Evolutionary conservation across 768 basidiomycete species (phyloP).

Genomic region (Lanmaoa pseudosensibilis): DNA sequence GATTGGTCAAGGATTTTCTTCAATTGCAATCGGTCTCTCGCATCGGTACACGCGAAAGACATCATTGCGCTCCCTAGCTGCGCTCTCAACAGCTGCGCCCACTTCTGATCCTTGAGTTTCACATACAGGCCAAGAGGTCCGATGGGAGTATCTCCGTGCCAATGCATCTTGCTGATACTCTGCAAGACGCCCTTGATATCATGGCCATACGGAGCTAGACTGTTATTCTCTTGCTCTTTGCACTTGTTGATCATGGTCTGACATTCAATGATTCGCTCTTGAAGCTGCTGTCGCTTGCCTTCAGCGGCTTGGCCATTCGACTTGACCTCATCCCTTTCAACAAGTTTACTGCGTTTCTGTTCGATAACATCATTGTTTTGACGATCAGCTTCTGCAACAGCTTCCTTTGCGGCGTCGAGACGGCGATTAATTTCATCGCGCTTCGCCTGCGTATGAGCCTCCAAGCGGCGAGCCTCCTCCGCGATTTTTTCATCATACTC

Average conservation of each 20-base stretch:
- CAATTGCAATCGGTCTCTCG: conserved; percentile 57
- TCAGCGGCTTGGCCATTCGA: conserved; percentile 41
- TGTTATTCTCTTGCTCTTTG: conserved; percentile 53
- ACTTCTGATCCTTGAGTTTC: conserved; percentile 66
- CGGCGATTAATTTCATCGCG: conserved; percentile 56
- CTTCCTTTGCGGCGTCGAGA: conserved; percentile 47
- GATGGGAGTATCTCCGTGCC: conserved; percentile 66
- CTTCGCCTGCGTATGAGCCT: conserved; percentile 57
- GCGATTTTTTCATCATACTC: conserved; percentile 48
- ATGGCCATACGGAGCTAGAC: conserved; percentile 59
- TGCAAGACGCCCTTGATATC: conserved; percentile 59
- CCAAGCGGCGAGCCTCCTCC: conserved; percentile 54
- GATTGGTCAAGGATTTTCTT: conserved; percentile 52
- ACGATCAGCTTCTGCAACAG: conserved; percentile 41
- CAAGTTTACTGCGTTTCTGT: conserved; percentile 35
- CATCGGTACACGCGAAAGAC: conserved; percentile 74
- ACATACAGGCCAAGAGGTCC: conserved; percentile 83
- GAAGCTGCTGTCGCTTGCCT: conserved; percentile 29
- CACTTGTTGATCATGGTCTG: conserved; percentile 52
- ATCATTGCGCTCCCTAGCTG: conserved; percentile 60
- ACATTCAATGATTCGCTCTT: conserved; percentile 44
- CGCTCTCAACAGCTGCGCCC: conserved; percentile 63
- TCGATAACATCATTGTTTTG: conserved; percentile 30
- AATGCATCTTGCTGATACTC: conserved; percentile 48
- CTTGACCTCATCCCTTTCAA: conserved; percentile 33